Percentiles rank a stretch among this genome's conserved stretches.
Evolutionary conservation across 2,329 filamentous ascomycete genomes (phyloP).

Genomic region (Fusarium hainanense): DNA sequence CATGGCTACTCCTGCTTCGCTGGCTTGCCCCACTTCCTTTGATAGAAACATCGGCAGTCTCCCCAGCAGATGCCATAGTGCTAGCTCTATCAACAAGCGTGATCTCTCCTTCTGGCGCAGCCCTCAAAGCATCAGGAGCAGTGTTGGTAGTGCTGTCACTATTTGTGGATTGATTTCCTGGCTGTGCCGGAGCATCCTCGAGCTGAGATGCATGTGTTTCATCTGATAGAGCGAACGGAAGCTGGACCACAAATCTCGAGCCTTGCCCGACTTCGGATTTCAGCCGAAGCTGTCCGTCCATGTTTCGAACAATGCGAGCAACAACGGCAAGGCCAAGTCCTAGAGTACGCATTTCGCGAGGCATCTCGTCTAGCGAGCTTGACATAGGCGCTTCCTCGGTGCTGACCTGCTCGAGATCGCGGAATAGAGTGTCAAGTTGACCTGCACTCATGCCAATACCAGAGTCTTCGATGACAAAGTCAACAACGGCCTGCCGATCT

Average conservation of each 20-base stretch:
- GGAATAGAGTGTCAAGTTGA: slow-evolving; percentile 67
- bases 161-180: slow-evolving; percentile 18
- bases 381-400: slow-evolving; percentile 54
- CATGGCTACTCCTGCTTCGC: slow-evolving; percentile 55
- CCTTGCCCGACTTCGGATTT: slow-evolving; percentile 87
- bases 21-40: slow-evolving; percentile 39
- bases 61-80: slow-evolving; percentile 17
- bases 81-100: slow-evolving; percentile 67
- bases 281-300: slow-evolving; percentile 86
- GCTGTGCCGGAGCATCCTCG: slow-evolving; percentile 3
- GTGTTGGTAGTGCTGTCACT: slow-evolving; percentile 35
- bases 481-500: slow-evolving; percentile 70
- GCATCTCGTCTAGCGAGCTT: slow-evolving; percentile 42
- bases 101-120: slow-evolving; percentile 63
- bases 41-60: slow-evolving; percentile 17
- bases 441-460: slow-evolving; percentile 76
- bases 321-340: slow-evolving; percentile 90
- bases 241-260: slow-evolving; percentile 81
- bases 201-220: slow-evolving; percentile 45
- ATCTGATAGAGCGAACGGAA: slow-evolving; percentile 76
- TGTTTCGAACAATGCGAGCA: slow-evolving; percentile 86
- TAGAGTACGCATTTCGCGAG: slow-evolving; percentile 61
- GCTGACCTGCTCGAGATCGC: slow-evolving; percentile 69
- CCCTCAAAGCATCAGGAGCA: slow-evolving; percentile 43
- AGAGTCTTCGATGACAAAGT: slow-evolving; percentile 81